Evolutionary conservation across 192 early-diverging fungal genomes (phyloP), one percentile per base, ranked within the genome.

Genomic region (Powellomyces hirtus): DNA sequence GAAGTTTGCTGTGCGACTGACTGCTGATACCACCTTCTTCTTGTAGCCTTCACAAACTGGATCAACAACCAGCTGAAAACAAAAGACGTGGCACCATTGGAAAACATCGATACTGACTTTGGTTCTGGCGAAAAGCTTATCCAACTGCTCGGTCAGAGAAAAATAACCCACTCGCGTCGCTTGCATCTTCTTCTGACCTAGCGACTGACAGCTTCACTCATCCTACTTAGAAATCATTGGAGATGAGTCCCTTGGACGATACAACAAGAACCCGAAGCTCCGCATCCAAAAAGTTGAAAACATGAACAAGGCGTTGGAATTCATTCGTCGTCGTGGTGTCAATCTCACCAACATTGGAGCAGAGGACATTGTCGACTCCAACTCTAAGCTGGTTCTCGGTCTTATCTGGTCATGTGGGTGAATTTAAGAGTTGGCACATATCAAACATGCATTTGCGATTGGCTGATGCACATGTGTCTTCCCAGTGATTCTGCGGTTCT

Each of bases 241-340:
- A 40, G 94, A 94, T 70, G 87, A 88, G 63, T 86, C 85, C 29
- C 77, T 98, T 8, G 93, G 92, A 20, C 83, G 84, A 55, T 95
- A 91, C 82, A 96, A 94, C 80, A 88, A 87, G 62, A 87, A 85
- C 72, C 94, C 96, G 5, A 87, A 86, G 68, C 86, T 97, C 81
- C 88, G 94, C 35, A 92, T 98, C 71, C 96, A 98, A 73, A 92
- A 90, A 62, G 88, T 97, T 44, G 96, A 98, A 70, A 98, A 98
- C 77, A 86, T 91, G 36, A 96, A 96, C 83, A 92, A 90, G 76
- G 92, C 94, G 18, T 81, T 98, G 37, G 92, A 93, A 62, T 98
- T 94, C 75, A 94, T 98, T 70, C 88, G 89, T 36, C 83, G 83
- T 24, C 86, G 94, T 57, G 90, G 89, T 45, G 90, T 98, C 45